Percentiles rank a stretch among this genome's conserved stretches.
Conservation (phyloP, 805 yeast genomes). For the Debaryomyces prosopidis region DNA sequence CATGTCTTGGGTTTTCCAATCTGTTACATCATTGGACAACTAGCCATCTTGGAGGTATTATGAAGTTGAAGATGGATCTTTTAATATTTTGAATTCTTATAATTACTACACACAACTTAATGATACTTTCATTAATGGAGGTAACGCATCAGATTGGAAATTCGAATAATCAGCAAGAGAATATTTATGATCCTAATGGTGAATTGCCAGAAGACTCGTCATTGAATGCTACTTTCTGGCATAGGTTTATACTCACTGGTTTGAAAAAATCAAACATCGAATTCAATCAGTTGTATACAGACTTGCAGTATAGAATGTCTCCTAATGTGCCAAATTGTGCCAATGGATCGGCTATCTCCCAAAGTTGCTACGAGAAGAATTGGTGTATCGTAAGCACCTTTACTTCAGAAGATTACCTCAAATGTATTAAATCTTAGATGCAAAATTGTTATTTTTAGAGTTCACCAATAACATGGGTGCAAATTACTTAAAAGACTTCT, state of each 20-base stretch:
- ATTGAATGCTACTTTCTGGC: conserved; percentile 71
- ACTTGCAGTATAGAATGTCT: conserved; percentile 52
- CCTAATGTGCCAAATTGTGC: conserved; percentile 55
- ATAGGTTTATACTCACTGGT: conserved; percentile 44
- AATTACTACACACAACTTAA: conserved; percentile 63
- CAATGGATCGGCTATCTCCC: conserved; percentile 20
- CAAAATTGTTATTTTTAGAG: background rate
- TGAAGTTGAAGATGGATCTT: conserved; percentile 60
- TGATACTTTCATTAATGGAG: conserved; percentile 52
- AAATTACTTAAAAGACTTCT: too few species aligned
- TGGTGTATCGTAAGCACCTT: conserved; percentile 17
- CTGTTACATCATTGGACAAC: conserved; percentile 62
- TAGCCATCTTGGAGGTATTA: conserved; percentile 78
- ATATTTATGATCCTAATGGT: conserved; percentile 45
- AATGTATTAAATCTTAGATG: conserved; percentile 15
- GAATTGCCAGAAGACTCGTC: conserved; percentile 62
- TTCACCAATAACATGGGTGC: too few species aligned
- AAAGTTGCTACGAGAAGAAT: conserved; percentile 20
- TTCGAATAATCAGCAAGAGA: conserved; percentile 67
- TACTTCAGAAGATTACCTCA: conserved; percentile 12
- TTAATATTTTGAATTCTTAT: conserved; percentile 58
- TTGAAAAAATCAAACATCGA: conserved; percentile 41
- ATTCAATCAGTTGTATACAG: conserved; percentile 51
- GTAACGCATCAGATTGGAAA: conserved; percentile 61
- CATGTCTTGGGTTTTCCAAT: conserved; percentile 66